Conservation (phyloP, 129 eudicot genomes). For the Artemisia argyi region DNA sequence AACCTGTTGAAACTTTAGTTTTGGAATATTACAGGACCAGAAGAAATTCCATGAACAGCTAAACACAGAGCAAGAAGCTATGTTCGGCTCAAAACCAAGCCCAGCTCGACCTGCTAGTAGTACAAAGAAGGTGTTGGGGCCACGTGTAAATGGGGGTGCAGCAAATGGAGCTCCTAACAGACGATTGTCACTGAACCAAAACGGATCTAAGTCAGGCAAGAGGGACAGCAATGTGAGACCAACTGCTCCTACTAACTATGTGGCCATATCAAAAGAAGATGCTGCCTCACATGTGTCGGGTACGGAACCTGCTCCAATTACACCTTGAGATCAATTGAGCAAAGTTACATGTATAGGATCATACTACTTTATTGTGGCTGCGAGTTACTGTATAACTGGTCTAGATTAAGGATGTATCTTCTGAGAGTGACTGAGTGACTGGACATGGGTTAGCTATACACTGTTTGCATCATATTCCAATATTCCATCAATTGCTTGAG, state of each 20-base stretch:
- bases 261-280: slow-evolving; percentile 80
- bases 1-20: neutral
- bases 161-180: slow-evolving; percentile 73
- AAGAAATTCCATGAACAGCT: slow-evolving; percentile 83
- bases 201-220: slow-evolving; percentile 73
- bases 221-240: slow-evolving; percentile 59
- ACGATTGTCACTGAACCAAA: slow-evolving; percentile 75
- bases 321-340: slow-evolving; percentile 44
- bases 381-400: slow-evolving; percentile 16
- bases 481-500: neutral
- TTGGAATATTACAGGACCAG: slow-evolving; percentile 64
- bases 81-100: slow-evolving; percentile 78
- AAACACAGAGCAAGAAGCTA: slow-evolving; percentile 67
- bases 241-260: slow-evolving; percentile 71
- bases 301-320: slow-evolving; percentile 54
- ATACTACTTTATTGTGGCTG: slow-evolving; percentile 11
- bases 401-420: slow-evolving; percentile 15
- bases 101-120: slow-evolving; percentile 70
- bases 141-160: slow-evolving; percentile 80
- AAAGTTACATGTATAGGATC: slow-evolving; percentile 27
- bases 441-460: slow-evolving; percentile 2
- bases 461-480: slow-evolving; percentile 15
- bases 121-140: slow-evolving; percentile 67
- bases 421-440: slow-evolving; percentile 16
- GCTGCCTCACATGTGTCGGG: slow-evolving; percentile 72